Percentiles rank a stretch among this genome's conserved stretches.
Evolutionary conservation across 805 yeast genomes (phyloP).

Genomic region (Hanseniaspora singularis): DNA sequence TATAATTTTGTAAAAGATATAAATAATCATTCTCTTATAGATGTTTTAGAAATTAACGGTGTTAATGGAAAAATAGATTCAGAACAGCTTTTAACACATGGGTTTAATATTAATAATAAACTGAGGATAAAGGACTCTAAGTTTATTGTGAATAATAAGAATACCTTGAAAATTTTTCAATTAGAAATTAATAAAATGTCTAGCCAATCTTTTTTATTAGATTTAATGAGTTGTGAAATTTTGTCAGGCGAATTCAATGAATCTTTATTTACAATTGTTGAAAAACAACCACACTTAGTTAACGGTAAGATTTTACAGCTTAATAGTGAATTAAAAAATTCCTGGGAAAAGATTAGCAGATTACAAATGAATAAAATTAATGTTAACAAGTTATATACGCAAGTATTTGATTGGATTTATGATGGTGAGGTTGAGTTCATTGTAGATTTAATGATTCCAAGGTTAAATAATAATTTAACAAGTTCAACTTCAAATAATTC

Average conservation of each 20-base stretch:
- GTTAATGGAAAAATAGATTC: slow-evolving; percentile 8
- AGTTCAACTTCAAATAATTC: slow-evolving; percentile 20
- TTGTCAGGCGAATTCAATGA: slow-evolving; percentile 66
- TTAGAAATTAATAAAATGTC: slow-evolving; percentile 53
- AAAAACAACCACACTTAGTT: slow-evolving; percentile 49
- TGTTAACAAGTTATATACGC: slow-evolving; percentile 30
- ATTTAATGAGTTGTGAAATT: slow-evolving; percentile 56
- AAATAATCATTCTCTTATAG: no score
- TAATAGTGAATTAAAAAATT: slow-evolving; percentile 30
- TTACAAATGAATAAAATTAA: slow-evolving; percentile 33
- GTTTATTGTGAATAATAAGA: slow-evolving; percentile 14
- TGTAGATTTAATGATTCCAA: slow-evolving; percentile 65
- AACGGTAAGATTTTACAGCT: slow-evolving; percentile 30
- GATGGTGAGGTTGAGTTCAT: slow-evolving; percentile 58
- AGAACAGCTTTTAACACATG: neutral
- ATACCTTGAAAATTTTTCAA: slow-evolving; percentile 46
- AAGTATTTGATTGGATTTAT: slow-evolving; percentile 42
- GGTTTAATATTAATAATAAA: slow-evolving; percentile 2
- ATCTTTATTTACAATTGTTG: slow-evolving; percentile 64
- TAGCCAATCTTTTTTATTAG: slow-evolving; percentile 46
- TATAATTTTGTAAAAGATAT: slow-evolving; percentile 20
- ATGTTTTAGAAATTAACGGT: slow-evolving; percentile 4
- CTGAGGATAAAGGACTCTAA: slow-evolving; percentile 9
- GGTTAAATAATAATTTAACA: slow-evolving; percentile 20
- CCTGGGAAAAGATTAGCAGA: slow-evolving; percentile 41